Percentiles rank a stretch among this genome's conserved stretches.
Conservation (phyloP, 805 yeast genomes). For the Babjeviella inositovora region DNA sequence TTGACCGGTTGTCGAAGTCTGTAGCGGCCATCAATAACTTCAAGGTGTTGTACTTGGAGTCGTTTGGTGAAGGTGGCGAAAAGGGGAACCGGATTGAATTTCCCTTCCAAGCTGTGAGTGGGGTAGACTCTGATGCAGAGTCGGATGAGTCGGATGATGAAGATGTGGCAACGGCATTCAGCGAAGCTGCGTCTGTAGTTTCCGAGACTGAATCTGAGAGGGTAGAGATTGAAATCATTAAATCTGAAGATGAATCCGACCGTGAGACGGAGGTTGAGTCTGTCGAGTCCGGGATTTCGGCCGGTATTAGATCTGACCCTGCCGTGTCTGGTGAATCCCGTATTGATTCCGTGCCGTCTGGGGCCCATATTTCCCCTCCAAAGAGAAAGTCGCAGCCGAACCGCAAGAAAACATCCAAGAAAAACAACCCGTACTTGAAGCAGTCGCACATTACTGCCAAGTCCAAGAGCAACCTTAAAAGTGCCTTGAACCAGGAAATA, state of each 20-base stretch:
- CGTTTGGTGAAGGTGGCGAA: slow-evolving; percentile 6
- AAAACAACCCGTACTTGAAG: slow-evolving; percentile 1
- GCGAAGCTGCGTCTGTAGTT: too few species aligned
- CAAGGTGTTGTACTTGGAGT: slow-evolving; percentile 30
- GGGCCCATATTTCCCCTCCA: slow-evolving; percentile 2
- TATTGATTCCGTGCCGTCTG: not conserved
- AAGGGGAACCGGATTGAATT: slow-evolving; percentile 8
- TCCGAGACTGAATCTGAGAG: too few species aligned
- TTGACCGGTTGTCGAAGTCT: slow-evolving; percentile 82
- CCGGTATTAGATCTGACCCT: too few species aligned
- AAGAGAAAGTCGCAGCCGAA: slow-evolving; percentile 7
- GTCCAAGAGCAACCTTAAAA: slow-evolving; percentile 6
- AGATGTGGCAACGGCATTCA: not conserved
- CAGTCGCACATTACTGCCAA: slow-evolving; percentile 1
- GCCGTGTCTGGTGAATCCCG: too few species aligned
- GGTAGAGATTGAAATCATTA: slow-evolving; percentile 1
- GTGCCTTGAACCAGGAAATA: slow-evolving; percentile 34
- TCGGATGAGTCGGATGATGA: slow-evolving; percentile 1
- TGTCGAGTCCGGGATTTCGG: too few species aligned
- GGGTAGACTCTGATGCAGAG: not conserved
- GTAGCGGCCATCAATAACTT: slow-evolving; percentile 62
- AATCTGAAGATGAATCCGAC: slow-evolving; percentile 2
- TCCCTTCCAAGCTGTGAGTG: slow-evolving; percentile 2
- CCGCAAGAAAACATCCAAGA: slow-evolving; percentile 1
- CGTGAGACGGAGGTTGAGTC: too few species aligned